Evolutionary conservation across 2,329 filamentous ascomycete species (phyloP).

Genomic region (Fusarium bulbicola): DNA sequence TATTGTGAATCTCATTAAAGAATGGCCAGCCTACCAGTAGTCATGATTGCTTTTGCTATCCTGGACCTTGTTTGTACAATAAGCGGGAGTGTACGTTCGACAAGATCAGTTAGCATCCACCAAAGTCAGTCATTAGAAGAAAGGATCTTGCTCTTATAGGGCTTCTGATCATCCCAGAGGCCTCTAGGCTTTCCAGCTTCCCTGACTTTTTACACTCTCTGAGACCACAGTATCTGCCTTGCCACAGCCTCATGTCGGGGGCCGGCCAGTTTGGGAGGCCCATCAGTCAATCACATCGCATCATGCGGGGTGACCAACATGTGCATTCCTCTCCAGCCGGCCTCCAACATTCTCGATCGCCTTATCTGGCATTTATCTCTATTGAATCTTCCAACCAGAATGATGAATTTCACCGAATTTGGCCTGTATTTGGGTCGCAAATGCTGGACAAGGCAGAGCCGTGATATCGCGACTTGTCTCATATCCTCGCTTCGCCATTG

Average conservation of each 20-base stretch:
- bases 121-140: background rate
- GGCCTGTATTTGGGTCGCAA: constrained; percentile 16
- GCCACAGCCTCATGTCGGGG: constrained; percentile 21
- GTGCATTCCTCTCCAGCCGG: background rate
- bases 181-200: background rate
- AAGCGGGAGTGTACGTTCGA: background rate
- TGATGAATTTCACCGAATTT: background rate
- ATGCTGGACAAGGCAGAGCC: constrained; percentile 22
- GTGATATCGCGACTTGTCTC: background rate
- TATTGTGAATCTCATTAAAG: accelerated
- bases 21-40: background rate
- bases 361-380: background rate
- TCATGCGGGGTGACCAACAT: constrained; percentile 25
- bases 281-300: constrained; percentile 28
- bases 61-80: background rate
- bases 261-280: constrained; percentile 35
- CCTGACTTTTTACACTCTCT: background rate
- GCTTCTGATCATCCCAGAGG: background rate
- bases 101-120: background rate
- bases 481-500: background rate
- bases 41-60: background rate
- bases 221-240: background rate
- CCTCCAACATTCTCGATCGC: constrained; percentile 3
- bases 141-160: background rate
- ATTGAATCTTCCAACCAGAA: background rate